Percentiles rank a stretch among this genome's conserved stretches.
Evolutionary conservation across 2,329 filamentous ascomycete genomes (phyloP).

Genomic region (Ophiostoma fasciatum): DNA sequence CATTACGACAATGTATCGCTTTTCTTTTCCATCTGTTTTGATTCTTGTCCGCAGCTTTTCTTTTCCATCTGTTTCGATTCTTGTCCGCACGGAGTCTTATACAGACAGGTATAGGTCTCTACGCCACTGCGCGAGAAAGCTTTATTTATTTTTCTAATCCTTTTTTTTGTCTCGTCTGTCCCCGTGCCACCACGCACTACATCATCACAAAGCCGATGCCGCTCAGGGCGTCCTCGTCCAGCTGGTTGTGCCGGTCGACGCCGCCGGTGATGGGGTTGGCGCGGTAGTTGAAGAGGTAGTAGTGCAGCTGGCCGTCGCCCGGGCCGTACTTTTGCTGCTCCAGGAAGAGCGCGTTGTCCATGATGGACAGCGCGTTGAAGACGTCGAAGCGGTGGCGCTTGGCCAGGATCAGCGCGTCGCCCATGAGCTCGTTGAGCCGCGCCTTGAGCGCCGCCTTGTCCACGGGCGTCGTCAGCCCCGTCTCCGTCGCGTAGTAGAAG

Average conservation of each 20-base stretch:
- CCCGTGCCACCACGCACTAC: constrained; percentile 2
- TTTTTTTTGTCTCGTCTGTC: neutral
- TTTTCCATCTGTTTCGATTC: neutral
- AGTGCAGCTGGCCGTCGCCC: constrained; percentile 89
- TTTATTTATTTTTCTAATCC: neutral
- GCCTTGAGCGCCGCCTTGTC: constrained; percentile 50
- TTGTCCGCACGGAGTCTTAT: no score
- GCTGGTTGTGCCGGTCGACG: constrained; percentile 61
- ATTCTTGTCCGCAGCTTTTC: no score
- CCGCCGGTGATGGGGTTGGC: constrained; percentile 75
- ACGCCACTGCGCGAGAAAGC: no score
- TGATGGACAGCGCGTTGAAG: constrained; percentile 85
- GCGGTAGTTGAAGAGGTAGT: constrained; percentile 95
- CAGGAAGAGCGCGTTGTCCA: constrained; percentile 90
- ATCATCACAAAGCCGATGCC: constrained; percentile 79
- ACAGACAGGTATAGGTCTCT: no score
- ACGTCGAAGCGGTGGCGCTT: constrained; percentile 83
- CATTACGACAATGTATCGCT: no score
- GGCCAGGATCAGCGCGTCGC: constrained; percentile 75
- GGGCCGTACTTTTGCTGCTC: constrained; percentile 88
- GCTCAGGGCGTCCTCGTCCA: constrained; percentile 65
- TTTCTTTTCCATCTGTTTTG: neutral
- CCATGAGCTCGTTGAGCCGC: constrained; percentile 67
- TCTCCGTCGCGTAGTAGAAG: constrained; percentile 89
- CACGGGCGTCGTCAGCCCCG: constrained; percentile 46